Percentiles rank a stretch among this genome's conserved stretches.
These are phyloP conservation scores for Phaeosphaeria sp. DNA, from an alignment of 2,329 filamentous ascomycete genomes.

Conservation along the genomic window DNA sequence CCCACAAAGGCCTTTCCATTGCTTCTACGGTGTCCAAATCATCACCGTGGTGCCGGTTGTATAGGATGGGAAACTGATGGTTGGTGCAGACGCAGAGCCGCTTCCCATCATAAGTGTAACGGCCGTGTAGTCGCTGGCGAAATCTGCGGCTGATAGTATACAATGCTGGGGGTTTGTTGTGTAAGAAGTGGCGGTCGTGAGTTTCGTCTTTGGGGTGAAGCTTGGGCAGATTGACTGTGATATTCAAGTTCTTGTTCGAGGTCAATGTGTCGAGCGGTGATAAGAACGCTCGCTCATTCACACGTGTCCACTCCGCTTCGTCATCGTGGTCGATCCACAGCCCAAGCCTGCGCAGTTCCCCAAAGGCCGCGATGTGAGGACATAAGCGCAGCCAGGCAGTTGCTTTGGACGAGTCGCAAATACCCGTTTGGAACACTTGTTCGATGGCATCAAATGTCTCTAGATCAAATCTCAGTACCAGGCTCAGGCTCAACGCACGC, in stretches of 20 bases:
- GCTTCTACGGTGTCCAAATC: background rate
- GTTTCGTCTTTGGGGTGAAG: background rate
- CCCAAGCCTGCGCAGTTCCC: background rate
- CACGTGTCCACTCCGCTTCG: background rate
- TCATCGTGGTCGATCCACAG: background rate
- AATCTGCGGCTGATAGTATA: background rate
- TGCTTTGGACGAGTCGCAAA: background rate
- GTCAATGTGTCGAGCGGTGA: background rate
- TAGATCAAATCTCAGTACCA: background rate
- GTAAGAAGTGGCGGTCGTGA: background rate
- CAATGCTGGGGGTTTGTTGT: background rate
- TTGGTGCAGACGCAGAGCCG: background rate
- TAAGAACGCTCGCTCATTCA: background rate
- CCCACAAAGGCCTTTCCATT: background rate
- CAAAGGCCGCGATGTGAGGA: background rate
- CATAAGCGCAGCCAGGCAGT: background rate
- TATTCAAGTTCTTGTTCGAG: background rate
- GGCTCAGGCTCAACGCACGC: background rate
- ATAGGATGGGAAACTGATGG: background rate
- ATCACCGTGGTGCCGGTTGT: background rate
- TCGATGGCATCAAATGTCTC: background rate
- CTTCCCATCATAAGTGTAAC: too few relatives aligned
- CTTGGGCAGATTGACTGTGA: conserved; percentile 1
- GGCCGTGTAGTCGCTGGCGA: background rate
- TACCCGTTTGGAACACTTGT: background rate